Base-by-base conservation (phyloP, 495 filamentous ascomycete genomes). In the Daldinia vernicosa region DNA sequence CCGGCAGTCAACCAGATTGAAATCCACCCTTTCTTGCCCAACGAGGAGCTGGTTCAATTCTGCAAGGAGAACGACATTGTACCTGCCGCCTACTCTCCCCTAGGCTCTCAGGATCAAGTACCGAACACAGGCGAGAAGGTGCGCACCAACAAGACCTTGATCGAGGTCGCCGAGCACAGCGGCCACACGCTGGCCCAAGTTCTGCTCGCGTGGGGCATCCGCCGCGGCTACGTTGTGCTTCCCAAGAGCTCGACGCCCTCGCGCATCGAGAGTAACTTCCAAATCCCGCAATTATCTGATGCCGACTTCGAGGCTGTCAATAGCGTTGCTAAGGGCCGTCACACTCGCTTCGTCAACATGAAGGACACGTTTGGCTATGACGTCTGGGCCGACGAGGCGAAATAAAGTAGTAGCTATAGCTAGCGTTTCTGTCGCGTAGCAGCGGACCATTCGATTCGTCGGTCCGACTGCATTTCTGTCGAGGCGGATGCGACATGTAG, bases 281-380 rank as follows among this genome's bases (percentile, higher is more conserved):
- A 81, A 47, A 78, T 84, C 14, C 81, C 89, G 4, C 65, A 76
- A 26, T 47, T 83, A 22, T 73, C 72, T 0, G 79, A 82, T 35
- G 79, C 72, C 52, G 81, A 84, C 45, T 84, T 83, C 52, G 53
- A 74, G 57, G 81, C 79, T 14, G 61, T 84, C 51, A 69, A 83
- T 68, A 69, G 71, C 26, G 81, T 84, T 1, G 80, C 82, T 3
- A 74, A 73, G 80, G 89, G 77, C 30, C 67, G 79, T 58, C 86
- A 89, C 74, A 84, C 82, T 62, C 86, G 91, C 61, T 93, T 93
- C 76, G 90, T 93, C 43, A 92, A 93, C 79, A 93, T 93, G 90
- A 93, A 91, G 82, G 89, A 93, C 60, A 84, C 81, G 1, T 87
- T 87, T 72, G 83, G 84, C 12, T 84, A 81, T 54, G 80, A 87